Conservation (phyloP, 495 filamentous ascomycete genomes). For the Venustampulla echinocandica region DNA sequence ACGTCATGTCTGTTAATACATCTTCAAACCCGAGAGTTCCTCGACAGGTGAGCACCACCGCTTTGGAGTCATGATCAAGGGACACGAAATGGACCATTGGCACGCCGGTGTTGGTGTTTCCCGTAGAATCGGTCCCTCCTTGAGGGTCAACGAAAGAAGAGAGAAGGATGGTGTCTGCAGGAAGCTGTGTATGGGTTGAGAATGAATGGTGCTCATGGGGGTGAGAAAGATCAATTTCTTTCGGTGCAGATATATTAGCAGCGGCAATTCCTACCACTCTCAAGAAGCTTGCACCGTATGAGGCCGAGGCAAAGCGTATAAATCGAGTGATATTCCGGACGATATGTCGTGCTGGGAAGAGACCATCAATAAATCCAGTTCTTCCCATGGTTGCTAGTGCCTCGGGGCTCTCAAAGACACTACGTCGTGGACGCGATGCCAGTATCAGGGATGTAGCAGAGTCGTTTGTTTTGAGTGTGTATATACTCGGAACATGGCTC, state of each 20-base stretch:
- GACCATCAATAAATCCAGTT: conserved; percentile 48
- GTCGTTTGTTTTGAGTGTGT: conserved; percentile 56
- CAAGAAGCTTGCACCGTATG: conserved; percentile 65
- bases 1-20: conserved; percentile 72
- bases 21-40: conserved; percentile 77
- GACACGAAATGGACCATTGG: conserved; percentile 74
- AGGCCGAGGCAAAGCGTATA: conserved; percentile 68
- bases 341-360: conserved; percentile 60
- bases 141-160: conserved; percentile 70
- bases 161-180: conserved; percentile 59
- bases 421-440: conserved; percentile 37
- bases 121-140: conserved; percentile 63
- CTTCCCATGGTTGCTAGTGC: conserved; percentile 47
- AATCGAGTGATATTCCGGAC: conserved; percentile 65
- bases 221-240: conserved; percentile 34
- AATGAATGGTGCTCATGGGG: conserved; percentile 64
- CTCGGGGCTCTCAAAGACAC: conserved; percentile 46
- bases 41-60: conserved; percentile 65
- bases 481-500: conserved; percentile 53
- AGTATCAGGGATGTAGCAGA: conserved; percentile 58
- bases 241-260: conserved; percentile 10
- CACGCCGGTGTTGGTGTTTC: conserved; percentile 62
- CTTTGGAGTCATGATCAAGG: conserved; percentile 69
- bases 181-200: conserved; percentile 59
- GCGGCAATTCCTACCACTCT: conserved; percentile 55